Base-by-base conservation (phyloP, 352 stramenopile species). In the Sclerospora graminicola region DNA sequence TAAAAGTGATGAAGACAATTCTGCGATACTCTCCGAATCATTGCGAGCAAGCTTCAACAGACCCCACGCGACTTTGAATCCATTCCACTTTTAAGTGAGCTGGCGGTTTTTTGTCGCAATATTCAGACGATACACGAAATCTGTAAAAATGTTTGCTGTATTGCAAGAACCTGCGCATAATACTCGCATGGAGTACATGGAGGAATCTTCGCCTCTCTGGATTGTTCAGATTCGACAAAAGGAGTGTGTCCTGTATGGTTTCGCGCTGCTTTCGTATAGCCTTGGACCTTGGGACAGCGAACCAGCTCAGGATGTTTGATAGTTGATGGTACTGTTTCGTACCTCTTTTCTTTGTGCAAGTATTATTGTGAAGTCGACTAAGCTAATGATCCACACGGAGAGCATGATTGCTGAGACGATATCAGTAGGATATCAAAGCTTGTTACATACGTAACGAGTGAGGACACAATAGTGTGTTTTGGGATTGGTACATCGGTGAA, bases 251-350 rank as follows among this genome's bases (percentile, higher is more conserved):
- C n/a, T n/a, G n/a, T n/a, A n/a, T n/a, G n/a, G n/a, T n/a, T n/a
- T n/a, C n/a, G n/a, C n/a, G n/a, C n/a, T n/a, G n/a, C n/a, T n/a
- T n/a, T n/a, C n/a, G n/a, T n/a, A n/a, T n/a, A n/a, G n/a, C n/a
- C n/a, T n/a, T n/a, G n/a, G n/a, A n/a, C n/a, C 31, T 21, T 55
- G n/a, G 53, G 55, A 34, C 1, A 19, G 48, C 8, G 24, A 26
- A 2, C 41, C 48, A 5, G 31, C 49, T 9, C 28, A 51, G n/a
- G 63, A 70, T 26, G 19, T 78, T 3, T 73, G 58, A n/a, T 61
- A 82, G 27, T 39, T 82, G 24, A 21, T 78, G 0, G 54, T 84
- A 6, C 32, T 70, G 0, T 84, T 77, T 30, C 53, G 62, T 24
- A 72, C 65, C 7, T 54, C 60, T 7, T 51, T 54, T 14, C 20